Base-by-base conservation (phyloP, 768 basidiomycete species). In the Phanerodontia chrysosporium region DNA sequence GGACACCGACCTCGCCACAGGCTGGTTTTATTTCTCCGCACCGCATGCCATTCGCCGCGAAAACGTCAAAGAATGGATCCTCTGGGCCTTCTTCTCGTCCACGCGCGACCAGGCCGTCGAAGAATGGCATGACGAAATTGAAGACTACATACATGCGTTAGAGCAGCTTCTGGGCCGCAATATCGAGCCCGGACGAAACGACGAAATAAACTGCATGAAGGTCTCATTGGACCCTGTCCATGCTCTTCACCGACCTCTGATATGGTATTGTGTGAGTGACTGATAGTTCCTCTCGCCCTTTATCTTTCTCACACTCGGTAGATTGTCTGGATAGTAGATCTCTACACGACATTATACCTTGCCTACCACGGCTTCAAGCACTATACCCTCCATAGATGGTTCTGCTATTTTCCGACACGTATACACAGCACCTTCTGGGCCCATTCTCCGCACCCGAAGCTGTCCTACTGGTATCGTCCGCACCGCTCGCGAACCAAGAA, bases 61-160 rank as follows among this genome's bases (percentile, higher is more conserved):
- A 18, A 85, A 87, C 59, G 69, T 80, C 42, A 49, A 74, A 5
- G 83, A 85, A 48, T 88, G 85, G 86, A 67, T 87, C n/a, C 73
- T 83, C 6, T 88, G 85, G 85, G 81, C 83, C 0, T 60, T 87
- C 24, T 87, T 86, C 66, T 78, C 78, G 1, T 69, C 74, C 2
- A 70, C 76, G 5, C 65, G 70, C 28, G 65, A 72, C 4, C 65
- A 72, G 10, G 48, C 62, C 3, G 55, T 62, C 22, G 60, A 72
- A 18, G 77, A 75, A 36, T 82, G 81, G 77, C 65, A 70, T 14
- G 81, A 81, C 2, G 86, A 86, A 65, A 64, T 87, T 1, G 72
- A 76, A 9, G 73, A 66, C 21, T 87, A 86, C 63, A 52, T 83
- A 1, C 49, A 66, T 5, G 59, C 39, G 6, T 64, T 84, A 22